Evolutionary conservation across 345 rosid species (phyloP), one percentile per base, ranked within the genome.

Genomic region (Ceriops zippeliana): DNA sequence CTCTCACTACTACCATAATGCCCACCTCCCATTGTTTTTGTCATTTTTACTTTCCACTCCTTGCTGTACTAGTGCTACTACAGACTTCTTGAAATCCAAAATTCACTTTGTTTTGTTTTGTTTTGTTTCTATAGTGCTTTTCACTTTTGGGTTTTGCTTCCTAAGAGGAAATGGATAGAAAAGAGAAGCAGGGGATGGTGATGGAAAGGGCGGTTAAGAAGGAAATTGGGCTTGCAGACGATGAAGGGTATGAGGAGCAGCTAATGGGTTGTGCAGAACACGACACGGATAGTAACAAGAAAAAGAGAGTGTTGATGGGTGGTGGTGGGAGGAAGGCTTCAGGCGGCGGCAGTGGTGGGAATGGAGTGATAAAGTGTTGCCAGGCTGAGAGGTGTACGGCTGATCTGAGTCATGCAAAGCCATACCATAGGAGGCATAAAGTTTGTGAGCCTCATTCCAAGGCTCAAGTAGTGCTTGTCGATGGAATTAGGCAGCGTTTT

Each of bases 391-490:
- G 81, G 54, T 89, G 96, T 67, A 63, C 54, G 47, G 77, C 76
- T 71, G 90, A 87, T 82, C 67, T 89, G 74, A 79, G 66, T 63
- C 87, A 84, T 4, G 84, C 87, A 2, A 88, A 81, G 72, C 86
- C 58, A 28, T 91, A 89, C 68, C 87, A 89, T 58, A 70, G 79
- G 70, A 83, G 93, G 73, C 97, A 91, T 72, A 85, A 73, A 83
- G 96, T 91, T 26, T 89, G 96, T 66, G 93, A 87, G 68, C 46
- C 74, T 75, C 97, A 91, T 63, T 81, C 97, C 42, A 91, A 89
- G 82, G 91, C 97, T 67, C 80, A 84, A 73, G 76, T 73, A 67
- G 93, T 84, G 68, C 69, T 82, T 52, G 83, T 87, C 24, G 76
- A 65, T 66, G 97, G 96, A 1, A 59, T 81, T 13, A 81, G 73